phyloP scores from a whole-genome alignment of 2,329 filamentous ascomycete species.

The Ophiocordyceps camponoti-saundersi region DNA sequence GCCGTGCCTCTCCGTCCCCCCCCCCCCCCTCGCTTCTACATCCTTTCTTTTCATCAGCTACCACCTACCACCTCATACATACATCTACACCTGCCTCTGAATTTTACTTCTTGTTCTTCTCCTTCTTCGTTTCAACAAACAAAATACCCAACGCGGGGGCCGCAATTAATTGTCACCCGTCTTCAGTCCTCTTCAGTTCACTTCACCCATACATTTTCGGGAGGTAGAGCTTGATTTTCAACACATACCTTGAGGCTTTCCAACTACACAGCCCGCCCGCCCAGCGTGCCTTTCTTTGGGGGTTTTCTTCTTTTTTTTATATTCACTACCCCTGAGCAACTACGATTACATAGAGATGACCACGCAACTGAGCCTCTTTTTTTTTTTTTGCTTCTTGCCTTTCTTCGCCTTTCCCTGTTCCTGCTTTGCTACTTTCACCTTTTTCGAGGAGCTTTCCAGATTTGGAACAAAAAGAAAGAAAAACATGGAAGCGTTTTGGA shows the following conservation, averaged over 20 bases:
- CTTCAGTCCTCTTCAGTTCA: neutral
- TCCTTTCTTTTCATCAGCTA: neutral
- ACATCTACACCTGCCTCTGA: no score
- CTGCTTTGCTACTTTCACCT: no score
- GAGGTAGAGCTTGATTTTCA: neutral
- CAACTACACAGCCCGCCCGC: no score
- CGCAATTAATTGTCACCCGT: neutral
- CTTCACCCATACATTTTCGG: neutral
- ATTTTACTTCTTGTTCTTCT: no score
- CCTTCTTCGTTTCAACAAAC: constrained; percentile 6
- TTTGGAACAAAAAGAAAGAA: neutral
- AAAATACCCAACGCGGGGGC: constrained; percentile 11
- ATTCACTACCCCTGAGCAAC: neutral
- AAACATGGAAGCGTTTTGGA: neutral
- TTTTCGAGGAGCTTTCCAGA: neutral
- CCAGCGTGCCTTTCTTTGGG: no score
- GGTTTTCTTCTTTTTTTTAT: neutral
- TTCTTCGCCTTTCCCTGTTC: no score
- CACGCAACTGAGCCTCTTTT: neutral
- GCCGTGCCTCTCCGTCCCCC: neutral
- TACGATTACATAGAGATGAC: neutral
- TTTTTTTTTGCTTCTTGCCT: neutral
- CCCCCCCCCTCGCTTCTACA: no score
- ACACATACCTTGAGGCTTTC: no score
- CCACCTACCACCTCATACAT: no score